A percentile compares a stretch with the other conserved stretches of the same genome.
These are phyloP conservation scores for Flaveria robusta DNA, from an alignment of 129 eudicot genomes.

Conservation along the genomic window DNA sequence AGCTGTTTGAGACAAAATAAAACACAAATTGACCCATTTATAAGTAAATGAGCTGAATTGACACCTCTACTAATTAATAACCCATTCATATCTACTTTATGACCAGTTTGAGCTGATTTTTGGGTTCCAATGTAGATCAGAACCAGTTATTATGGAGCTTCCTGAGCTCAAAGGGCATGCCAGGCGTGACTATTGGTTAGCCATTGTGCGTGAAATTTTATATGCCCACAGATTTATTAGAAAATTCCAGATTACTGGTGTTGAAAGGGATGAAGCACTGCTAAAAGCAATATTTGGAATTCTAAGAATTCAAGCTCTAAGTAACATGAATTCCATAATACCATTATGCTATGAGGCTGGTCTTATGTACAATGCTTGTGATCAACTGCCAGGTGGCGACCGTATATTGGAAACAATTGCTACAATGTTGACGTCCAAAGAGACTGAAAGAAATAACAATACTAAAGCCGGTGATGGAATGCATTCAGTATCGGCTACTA, in stretches of 20 bases:
- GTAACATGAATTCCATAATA: slow-evolving; percentile 50
- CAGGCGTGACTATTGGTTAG: slow-evolving; percentile 94
- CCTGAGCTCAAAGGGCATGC: slow-evolving; percentile 96
- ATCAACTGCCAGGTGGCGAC: slow-evolving; percentile 95
- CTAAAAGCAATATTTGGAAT: slow-evolving; percentile 83
- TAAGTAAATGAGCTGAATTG: background rate
- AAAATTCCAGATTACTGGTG: slow-evolving; percentile 62
- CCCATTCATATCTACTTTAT: too few species aligned
- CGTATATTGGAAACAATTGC: slow-evolving; percentile 73
- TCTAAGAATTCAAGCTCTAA: slow-evolving; percentile 78
- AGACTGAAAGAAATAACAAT: slow-evolving; percentile 36
- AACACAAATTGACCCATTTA: background rate
- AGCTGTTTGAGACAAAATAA: background rate
- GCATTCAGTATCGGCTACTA: slow-evolving; percentile 66
- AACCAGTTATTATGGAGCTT: slow-evolving; percentile 85
- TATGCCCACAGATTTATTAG: slow-evolving; percentile 66
- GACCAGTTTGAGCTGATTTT: slow-evolving; percentile 23
- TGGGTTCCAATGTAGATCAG: slow-evolving; percentile 61
- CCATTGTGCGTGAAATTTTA: slow-evolving; percentile 76
- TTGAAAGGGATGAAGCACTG: slow-evolving; percentile 71
- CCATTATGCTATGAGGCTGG: slow-evolving; percentile 62
- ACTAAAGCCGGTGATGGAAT: slow-evolving; percentile 44
- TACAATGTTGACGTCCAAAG: slow-evolving; percentile 56
- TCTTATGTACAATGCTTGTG: slow-evolving; percentile 88
- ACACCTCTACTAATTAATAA: background rate